Percentiles rank a stretch among this genome's conserved stretches.
These are phyloP conservation scores for Hawksworthiomyces lignivorus DNA, from an alignment of 2,329 filamentous ascomycete species.

Conservation along the genomic window DNA sequence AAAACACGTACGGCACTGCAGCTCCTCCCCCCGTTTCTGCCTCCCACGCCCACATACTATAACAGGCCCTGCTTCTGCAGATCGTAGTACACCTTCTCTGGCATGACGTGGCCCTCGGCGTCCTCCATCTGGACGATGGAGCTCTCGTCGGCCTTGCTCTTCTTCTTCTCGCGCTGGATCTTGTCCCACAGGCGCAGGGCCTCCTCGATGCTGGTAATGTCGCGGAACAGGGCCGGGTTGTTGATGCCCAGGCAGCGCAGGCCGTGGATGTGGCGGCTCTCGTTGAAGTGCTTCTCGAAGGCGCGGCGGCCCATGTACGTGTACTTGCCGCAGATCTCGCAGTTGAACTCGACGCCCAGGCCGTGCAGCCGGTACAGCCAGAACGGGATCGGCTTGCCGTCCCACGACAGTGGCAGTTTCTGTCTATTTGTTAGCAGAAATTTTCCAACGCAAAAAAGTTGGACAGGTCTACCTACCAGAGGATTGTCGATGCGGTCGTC, in stretches of 20 bases:
- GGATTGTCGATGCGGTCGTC: constrained; percentile 95
- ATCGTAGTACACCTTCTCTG: constrained; percentile 95
- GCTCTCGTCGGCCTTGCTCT: constrained; percentile 65
- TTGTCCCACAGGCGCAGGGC: constrained; percentile 87
- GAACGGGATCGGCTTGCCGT: constrained; percentile 97
- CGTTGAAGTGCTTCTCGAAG: constrained; percentile 98
- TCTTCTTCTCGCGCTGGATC: constrained; percentile 78
- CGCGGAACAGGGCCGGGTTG: constrained; percentile 82
- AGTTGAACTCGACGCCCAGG: constrained; percentile 86
- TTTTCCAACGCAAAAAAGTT: neutral
- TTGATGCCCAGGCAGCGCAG: constrained; percentile 91
- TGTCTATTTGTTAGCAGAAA: no score
- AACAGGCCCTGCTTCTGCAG: constrained; percentile 85
- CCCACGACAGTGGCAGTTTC: constrained; percentile 93
- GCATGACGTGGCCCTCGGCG: constrained; percentile 95
- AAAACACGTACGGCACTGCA: no score
- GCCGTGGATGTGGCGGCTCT: constrained; percentile 86
- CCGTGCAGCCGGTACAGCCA: constrained; percentile 98
- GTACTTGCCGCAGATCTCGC: constrained; percentile 74
- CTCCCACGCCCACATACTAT: no score
- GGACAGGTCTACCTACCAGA: constrained; percentile 31
- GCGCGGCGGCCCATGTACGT: constrained; percentile 56
- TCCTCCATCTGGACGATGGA: constrained; percentile 98
- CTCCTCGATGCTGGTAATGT: constrained; percentile 89
- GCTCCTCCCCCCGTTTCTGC: no score